Evolutionary conservation across 441 rosid species (phyloP).

Genomic region (Geranium incanum): DNA sequence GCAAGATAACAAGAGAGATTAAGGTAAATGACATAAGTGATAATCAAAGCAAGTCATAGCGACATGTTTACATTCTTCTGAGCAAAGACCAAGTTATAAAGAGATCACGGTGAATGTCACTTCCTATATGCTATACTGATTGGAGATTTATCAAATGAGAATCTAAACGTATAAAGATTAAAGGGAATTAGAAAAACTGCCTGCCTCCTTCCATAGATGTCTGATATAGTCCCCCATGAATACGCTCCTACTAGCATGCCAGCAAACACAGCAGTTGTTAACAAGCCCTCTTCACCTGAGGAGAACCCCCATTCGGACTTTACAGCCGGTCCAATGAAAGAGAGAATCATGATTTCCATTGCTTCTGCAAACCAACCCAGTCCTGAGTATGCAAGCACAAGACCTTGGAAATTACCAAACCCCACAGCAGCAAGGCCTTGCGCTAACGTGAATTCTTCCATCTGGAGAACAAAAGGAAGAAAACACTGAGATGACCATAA

Average conservation of each 20-base stretch:
- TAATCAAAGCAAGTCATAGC: neutral
- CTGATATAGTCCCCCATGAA: constrained; percentile 86
- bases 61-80: neutral
- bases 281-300: constrained; percentile 58
- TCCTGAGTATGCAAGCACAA: constrained; percentile 78
- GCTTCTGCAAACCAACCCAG: constrained; percentile 94
- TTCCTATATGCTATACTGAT: neutral
- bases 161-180: neutral
- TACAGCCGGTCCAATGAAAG: constrained; percentile 81
- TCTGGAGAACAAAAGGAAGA: constrained; percentile 20
- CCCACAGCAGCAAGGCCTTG: constrained; percentile 73
- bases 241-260: constrained; percentile 91
- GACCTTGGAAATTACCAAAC: constrained; percentile 73
- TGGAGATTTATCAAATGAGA: neutral
- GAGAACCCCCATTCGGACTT: constrained; percentile 66
- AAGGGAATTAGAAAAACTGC: neutral
- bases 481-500: neutral
- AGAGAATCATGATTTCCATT: constrained; percentile 96
- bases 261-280: constrained; percentile 71
- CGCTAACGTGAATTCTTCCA: constrained; percentile 72
- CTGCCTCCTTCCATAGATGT: constrained; percentile 73
- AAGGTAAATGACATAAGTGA: neutral
- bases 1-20: neutral
- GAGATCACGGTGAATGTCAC: neutral
- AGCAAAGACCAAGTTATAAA: neutral